Conservation (phyloP, 768 basidiomycete species). For the Cantharellus anzutake region DNA sequence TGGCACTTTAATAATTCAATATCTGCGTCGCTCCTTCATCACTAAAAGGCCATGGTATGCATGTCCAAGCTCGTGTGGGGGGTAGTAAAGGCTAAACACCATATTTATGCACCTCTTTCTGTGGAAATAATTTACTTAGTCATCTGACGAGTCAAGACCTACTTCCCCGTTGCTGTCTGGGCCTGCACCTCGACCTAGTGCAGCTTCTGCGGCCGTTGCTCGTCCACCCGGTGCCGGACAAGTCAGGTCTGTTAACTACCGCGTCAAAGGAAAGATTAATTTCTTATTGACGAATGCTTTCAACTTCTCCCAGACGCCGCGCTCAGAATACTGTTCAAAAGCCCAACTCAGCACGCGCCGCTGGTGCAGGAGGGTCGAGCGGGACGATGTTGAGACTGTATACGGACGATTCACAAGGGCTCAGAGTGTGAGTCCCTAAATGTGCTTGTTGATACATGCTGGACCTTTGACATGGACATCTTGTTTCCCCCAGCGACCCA, state of each 20-base stretch:
- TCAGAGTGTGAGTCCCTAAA: constrained; percentile 67
- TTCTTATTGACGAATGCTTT: not conserved
- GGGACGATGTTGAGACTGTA: constrained; percentile 99
- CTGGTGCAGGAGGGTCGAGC: constrained; percentile 88
- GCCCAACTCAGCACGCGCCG: constrained; percentile 77
- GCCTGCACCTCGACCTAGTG: constrained; percentile 20
- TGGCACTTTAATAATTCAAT: no score
- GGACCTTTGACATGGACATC: constrained; percentile 2
- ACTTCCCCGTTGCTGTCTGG: constrained; percentile 1
- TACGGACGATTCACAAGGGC: constrained; percentile 93
- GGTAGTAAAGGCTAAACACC: no score
- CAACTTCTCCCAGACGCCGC: constrained; percentile 45
- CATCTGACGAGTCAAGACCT: not conserved
- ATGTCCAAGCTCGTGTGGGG: no score
- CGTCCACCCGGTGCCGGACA: constrained; percentile 57
- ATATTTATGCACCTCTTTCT: not conserved
- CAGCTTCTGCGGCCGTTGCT: constrained; percentile 25
- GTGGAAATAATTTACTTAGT: not conserved
- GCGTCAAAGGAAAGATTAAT: not conserved
- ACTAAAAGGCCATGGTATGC: no score
- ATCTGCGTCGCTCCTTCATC: no score
- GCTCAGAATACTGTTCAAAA: constrained; percentile 24
- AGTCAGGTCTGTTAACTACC: constrained; percentile 39
- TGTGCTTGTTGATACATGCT: not conserved
- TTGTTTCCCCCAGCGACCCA: constrained; percentile 45